phyloP scores from a whole-genome alignment of 805 yeast species.

The Candida andamanensis region DNA sequence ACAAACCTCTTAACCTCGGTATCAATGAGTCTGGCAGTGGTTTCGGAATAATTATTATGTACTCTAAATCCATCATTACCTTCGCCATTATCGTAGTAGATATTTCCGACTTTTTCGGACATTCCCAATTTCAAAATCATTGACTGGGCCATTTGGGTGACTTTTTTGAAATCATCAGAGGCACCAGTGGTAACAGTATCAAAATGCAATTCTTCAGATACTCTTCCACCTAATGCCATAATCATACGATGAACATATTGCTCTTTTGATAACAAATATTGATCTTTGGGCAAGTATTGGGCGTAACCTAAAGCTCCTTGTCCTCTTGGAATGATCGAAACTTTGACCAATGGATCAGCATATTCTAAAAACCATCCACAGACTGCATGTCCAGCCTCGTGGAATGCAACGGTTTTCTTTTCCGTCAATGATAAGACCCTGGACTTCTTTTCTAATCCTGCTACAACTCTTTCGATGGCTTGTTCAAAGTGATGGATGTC shows the following conservation, averaged over 20 bases:
- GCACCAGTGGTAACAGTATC: constrained; percentile 94
- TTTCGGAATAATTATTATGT: constrained; percentile 54
- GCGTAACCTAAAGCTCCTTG: constrained; percentile 98
- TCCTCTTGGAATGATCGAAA: constrained; percentile 94
- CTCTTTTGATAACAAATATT: constrained; percentile 66
- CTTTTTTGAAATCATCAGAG: constrained; percentile 92
- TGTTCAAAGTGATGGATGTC: constrained; percentile 80
- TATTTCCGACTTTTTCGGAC: constrained; percentile 80
- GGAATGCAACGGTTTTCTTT: constrained; percentile 88
- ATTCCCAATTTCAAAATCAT: constrained; percentile 94
- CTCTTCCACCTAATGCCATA: constrained; percentile 97
- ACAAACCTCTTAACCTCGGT: constrained; percentile 77
- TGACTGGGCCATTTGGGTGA: constrained; percentile 84
- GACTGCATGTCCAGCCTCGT: constrained; percentile 98
- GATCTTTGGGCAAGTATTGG: constrained; percentile 92
- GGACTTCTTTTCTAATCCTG: constrained; percentile 89
- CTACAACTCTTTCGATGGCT: constrained; percentile 96
- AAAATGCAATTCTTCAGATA: constrained; percentile 90
- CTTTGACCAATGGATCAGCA: constrained; percentile 93
- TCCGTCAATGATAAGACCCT: constrained; percentile 81
- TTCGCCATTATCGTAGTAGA: constrained; percentile 57
- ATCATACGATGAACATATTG: constrained; percentile 88
- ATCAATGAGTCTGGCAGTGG: constrained; percentile 77
- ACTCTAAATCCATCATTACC: constrained; percentile 20
- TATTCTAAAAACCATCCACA: constrained; percentile 93